A percentile compares a stretch with the other conserved stretches of the same genome.
Evolutionary conservation across 1,284 basidiomycete genomes (phyloP).

Genomic region (Rhodofomes roseus): DNA sequence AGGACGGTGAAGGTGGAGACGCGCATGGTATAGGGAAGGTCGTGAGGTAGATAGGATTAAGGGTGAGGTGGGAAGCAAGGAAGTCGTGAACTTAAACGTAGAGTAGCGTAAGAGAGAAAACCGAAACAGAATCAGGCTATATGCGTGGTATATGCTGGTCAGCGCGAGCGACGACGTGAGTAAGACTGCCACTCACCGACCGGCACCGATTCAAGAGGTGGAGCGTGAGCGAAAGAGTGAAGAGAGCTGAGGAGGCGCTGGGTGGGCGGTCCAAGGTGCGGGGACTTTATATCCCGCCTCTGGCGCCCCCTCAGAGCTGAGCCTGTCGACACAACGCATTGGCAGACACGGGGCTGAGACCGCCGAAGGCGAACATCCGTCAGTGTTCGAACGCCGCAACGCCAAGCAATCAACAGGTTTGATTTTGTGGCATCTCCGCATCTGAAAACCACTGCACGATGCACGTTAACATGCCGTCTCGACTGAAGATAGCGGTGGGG

Average conservation of each 20-base stretch:
- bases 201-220: not conserved
- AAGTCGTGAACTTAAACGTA: not conserved
- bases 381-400: too few species aligned
- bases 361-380: too few species aligned
- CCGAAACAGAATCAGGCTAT: not conserved
- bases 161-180: not conserved
- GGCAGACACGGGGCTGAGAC: too few species aligned
- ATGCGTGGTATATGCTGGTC: not conserved
- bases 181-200: not conserved
- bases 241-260: not conserved
- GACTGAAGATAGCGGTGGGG: too few species aligned
- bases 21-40: not conserved
- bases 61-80: not conserved
- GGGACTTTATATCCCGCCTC: not conserved
- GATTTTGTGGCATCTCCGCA: too few species aligned
- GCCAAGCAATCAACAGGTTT: too few species aligned
- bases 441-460: too few species aligned
- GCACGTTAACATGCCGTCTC: too few species aligned
- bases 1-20: not conserved
- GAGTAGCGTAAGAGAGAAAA: not conserved
- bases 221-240: not conserved
- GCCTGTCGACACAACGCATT: too few species aligned
- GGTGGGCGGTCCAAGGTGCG: not conserved
- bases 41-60: not conserved
- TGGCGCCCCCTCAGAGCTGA: not conserved